A percentile compares a stretch with the other conserved stretches of the same genome.
Conservation (phyloP, 169 alveolate species). For the Plasmodium fragile region DNA sequence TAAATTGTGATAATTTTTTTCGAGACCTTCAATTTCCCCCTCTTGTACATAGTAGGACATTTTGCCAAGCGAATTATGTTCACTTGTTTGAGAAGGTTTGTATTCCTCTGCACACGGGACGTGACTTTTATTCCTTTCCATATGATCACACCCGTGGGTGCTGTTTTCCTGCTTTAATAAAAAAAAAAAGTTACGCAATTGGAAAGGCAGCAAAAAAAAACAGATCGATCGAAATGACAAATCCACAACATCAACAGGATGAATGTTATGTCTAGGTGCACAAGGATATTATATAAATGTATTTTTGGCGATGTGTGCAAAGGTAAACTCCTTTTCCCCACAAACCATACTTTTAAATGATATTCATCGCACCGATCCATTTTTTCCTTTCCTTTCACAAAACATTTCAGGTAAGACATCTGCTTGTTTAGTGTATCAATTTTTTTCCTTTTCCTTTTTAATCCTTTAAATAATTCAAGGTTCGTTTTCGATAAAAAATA, state of each 20-base stretch:
- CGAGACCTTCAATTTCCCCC: background rate
- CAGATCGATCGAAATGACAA: background rate
- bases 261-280: background rate
- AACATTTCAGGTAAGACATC: slow-evolving; percentile 30
- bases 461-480: slow-evolving; percentile 58
- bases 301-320: background rate
- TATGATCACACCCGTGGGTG: background rate
- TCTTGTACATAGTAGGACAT: background rate
- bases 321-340: background rate
- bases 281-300: background rate
- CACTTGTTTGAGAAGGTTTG: background rate
- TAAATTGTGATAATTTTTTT: slow-evolving; percentile 5
- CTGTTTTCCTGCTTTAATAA: slow-evolving; percentile 12
- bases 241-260: background rate
- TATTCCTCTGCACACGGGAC: background rate
- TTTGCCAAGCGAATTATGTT: background rate
- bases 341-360: background rate
- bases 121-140: background rate
- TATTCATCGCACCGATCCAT: background rate
- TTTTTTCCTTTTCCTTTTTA: slow-evolving; percentile 57
- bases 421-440: slow-evolving; percentile 43
- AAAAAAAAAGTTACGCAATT: background rate
- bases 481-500: slow-evolving; percentile 67
- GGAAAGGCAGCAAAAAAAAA: background rate
- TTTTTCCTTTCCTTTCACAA: slow-evolving; percentile 11